A percentile compares a stretch with the other conserved stretches of the same genome.
Evolutionary conservation across 2,329 filamentous ascomycete genomes (phyloP).

Genomic region (Microsporum ferrugineum): DNA sequence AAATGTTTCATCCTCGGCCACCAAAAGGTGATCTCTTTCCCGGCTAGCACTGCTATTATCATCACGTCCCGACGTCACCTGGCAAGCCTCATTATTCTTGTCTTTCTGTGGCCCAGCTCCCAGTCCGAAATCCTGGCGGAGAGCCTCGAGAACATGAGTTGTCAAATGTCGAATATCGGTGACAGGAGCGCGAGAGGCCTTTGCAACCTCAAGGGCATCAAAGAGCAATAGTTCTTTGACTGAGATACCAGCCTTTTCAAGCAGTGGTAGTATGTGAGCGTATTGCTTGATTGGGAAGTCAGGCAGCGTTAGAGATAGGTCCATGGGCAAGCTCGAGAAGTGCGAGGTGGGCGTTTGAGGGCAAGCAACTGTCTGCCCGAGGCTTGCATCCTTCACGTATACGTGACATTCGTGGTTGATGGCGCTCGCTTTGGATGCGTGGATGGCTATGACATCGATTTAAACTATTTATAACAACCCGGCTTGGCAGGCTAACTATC

Average conservation of each 20-base stretch:
- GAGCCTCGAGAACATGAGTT: conserved; percentile 52
- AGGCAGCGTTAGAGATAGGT: conserved; percentile 73
- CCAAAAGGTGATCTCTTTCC: neutral
- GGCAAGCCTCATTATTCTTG: conserved; percentile 4
- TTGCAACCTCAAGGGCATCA: conserved; percentile 70
- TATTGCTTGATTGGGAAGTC: conserved; percentile 62
- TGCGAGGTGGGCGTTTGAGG: neutral
- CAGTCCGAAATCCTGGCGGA: conserved; percentile 53
- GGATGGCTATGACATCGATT: neutral
- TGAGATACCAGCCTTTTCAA: conserved; percentile 68
- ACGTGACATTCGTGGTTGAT: neutral
- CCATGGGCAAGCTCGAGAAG: conserved; percentile 30
- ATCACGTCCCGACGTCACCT: neutral
- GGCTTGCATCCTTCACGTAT: neutral
- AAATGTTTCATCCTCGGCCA: neutral
- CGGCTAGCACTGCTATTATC: neutral
- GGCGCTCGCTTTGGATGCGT: neutral
- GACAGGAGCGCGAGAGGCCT: conserved; percentile 69
- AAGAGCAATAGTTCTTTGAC: conserved; percentile 77
- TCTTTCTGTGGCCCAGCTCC: conserved; percentile 11
- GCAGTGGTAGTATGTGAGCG: conserved; percentile 61
- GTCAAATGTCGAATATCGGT: conserved; percentile 67
- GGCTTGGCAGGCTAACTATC: neutral
- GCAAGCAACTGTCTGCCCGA: neutral
- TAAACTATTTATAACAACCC: neutral